Conservation (phyloP, 1,284 basidiomycete species). For the Rhodotorula mucilaginosa region DNA sequence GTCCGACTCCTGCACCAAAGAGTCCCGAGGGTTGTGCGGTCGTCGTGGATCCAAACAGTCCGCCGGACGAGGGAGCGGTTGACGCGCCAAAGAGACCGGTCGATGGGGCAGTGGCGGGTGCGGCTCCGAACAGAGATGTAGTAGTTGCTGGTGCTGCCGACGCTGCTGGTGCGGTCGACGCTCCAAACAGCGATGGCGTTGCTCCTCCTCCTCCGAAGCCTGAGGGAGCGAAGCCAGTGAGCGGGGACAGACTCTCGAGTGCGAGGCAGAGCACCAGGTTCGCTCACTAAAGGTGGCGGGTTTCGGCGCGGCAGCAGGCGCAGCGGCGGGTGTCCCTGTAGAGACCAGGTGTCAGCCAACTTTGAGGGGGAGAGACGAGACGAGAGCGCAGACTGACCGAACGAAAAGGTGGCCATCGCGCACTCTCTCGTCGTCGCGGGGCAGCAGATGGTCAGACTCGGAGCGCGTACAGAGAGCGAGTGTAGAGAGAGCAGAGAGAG, state of each 20-base stretch:
- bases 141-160: not conserved
- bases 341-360: too few relatives aligned
- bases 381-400: not conserved
- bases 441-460: too few relatives aligned
- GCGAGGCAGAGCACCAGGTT: not conserved
- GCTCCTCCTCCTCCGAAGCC: not conserved
- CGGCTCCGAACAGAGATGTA: conserved; percentile 10
- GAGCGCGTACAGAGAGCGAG: too few relatives aligned
- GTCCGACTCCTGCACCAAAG: conserved; percentile 4
- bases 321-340: not conserved
- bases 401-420: conserved; percentile 11
- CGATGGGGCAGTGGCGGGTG: not conserved
- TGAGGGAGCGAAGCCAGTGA: not conserved
- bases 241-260: not conserved
- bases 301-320: not conserved
- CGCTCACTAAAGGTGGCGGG: not conserved
- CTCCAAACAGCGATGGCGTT: conserved; percentile 5
- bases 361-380: too few relatives aligned
- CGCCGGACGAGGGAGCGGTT: not conserved
- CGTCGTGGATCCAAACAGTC: conserved; percentile 11
- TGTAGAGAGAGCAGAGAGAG: too few relatives aligned
- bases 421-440: too few relatives aligned
- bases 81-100: not conserved
- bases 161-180: not conserved
- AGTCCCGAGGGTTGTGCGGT: not conserved